Base-by-base conservation (phyloP, 1,284 basidiomycete genomes). In the Xerocomus nothofagi region DNA sequence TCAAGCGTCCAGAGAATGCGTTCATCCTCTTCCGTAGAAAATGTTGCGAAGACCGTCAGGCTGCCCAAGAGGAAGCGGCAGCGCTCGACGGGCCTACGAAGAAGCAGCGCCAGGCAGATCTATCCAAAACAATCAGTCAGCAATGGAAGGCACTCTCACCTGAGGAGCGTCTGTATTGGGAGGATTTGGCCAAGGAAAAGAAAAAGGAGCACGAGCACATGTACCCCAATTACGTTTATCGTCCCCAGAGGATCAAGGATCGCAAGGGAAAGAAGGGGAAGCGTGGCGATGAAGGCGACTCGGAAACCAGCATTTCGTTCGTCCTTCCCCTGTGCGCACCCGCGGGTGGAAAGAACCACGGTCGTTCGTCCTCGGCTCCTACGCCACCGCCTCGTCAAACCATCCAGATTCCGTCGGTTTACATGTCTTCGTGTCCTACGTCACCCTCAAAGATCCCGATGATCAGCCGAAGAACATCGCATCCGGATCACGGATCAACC, bases 11-110 rank as follows among this genome's bases (percentile, higher is more conserved):
- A 4, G 86, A 88, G 71, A 88, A 88, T 62, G 86, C 86, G 20
- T 88, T 88, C 75, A 88, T 88, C 64, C 76, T 88, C 46, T 88
- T 88, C 77, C 79, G 86, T 50, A 78, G 86, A 56, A 80, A 84
- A 60, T 85, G 82, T 69, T 86, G 83, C 68, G 82, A 86, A 68
- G 83, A 86, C 47, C 80, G 81, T 36, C 80, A 84, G 65, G 56
- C 61, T 20, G 71, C 70, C 27, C 69, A 69, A 47, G 75, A 72
- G 49, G 74, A 70, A 49, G 68, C 65, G 0, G 68, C 69, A 34
- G 67, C 72, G 32, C 62, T 68, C 40, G 68, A 69, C 32, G 68
- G 60, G 7, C 59, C 71, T 17, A 39, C 65, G 57, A 82, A 70
- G 79, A 81, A 71, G 70, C 77, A 72, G 66, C 78, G 69, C 56